Conservation (phyloP, 2,329 filamentous ascomycete species). For the Alternaria consortialis region DNA sequence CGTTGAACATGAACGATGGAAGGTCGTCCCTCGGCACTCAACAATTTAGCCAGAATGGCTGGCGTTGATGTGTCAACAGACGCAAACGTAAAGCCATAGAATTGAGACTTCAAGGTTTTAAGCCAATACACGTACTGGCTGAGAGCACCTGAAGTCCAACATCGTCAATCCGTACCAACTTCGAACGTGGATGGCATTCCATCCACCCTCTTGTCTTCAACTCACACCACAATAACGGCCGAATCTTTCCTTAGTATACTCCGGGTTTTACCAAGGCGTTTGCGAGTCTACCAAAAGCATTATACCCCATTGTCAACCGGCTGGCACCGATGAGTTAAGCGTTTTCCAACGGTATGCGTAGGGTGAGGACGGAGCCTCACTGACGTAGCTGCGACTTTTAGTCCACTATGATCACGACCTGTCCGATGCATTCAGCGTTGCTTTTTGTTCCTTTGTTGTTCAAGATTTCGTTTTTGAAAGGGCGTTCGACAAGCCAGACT, state of each 20-base stretch:
- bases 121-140: neutral
- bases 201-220: neutral
- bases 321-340: constrained; percentile 24
- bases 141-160: neutral
- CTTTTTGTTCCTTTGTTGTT: constrained; percentile 1
- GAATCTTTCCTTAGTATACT: constrained; percentile 8
- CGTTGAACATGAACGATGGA: constrained; percentile 37
- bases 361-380: constrained; percentile 15
- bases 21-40: constrained; percentile 31
- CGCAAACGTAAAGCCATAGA: neutral
- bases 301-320: constrained; percentile 30
- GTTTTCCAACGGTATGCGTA: constrained; percentile 18
- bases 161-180: neutral
- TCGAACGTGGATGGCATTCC: neutral
- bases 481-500: constrained; percentile 6
- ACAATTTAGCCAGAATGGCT: constrained; percentile 31
- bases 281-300: constrained; percentile 18
- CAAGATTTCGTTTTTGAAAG: neutral
- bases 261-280: constrained; percentile 15
- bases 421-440: constrained; percentile 13
- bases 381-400: constrained; percentile 8
- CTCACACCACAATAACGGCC: constrained; percentile 11
- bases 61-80: constrained; percentile 27
- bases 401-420: constrained; percentile 9
- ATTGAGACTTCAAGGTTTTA: neutral